Base-by-base conservation (phyloP, 2,329 filamentous ascomycete genomes). In the Diaporthe citriasiana region DNA sequence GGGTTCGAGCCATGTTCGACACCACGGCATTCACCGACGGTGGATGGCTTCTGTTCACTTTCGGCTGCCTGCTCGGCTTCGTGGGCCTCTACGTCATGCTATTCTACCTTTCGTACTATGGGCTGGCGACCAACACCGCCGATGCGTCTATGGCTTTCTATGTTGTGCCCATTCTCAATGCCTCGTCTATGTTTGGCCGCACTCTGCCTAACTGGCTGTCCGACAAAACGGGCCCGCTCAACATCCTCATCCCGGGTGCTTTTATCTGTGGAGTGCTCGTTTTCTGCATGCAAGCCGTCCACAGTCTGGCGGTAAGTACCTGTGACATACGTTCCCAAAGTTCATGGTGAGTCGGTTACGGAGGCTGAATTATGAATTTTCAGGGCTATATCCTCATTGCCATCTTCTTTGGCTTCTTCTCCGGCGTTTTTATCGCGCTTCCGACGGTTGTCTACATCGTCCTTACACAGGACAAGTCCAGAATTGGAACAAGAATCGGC, bases 401-500 rank as follows among this genome's bases (percentile, higher is more conserved):
- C 1, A 70, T 85, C 7, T 75, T 85, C 47, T 81, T 80, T 71
- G 85, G 85, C 27, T 85, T 86, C 79, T 84, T 85, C 77, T 82
- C 79, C 35, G 86, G 85, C 50, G 82, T 83, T 51, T 82, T 86
- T 77, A 82, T 86, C 65, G 80, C 84, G 0, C 77, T 87, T 38
- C 83, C 84, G 9, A 81, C 84, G 0, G 81, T 84, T 1, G 79
- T 80, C 65, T 83, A 87, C 70, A 79, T 80, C 7, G 76, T 74
- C 1, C 77, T 87, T 19, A 86, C 84, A 0, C 70, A 78, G 25
- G 80, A 87, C 76, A 84, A 83, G 75, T 77, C 79, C 30, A 83
- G 81, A 72, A 78, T 87, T 13, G 86, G 86, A 4, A 85, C 83
- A 1, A 79, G 85, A 7, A 83, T 86, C 17, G 85, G 85, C 0